These are phyloP conservation scores for Saitozyma sp. DNA, from an alignment of 768 basidiomycete genomes.

Conservation along the genomic window DNA sequence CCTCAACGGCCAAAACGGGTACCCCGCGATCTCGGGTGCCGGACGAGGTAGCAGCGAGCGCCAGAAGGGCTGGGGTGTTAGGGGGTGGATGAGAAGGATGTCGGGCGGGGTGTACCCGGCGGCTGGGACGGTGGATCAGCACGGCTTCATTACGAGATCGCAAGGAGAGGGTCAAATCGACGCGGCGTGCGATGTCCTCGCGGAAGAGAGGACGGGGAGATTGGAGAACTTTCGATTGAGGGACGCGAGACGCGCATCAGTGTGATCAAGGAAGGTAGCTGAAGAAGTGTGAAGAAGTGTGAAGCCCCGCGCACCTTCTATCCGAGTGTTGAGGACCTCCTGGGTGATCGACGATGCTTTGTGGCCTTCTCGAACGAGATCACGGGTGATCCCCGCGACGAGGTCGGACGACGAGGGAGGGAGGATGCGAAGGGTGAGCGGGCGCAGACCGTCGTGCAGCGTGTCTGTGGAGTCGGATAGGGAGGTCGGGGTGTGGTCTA, in stretches of 20 bases:
- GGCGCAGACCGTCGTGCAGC: not conserved
- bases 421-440: slow-evolving; percentile 4
- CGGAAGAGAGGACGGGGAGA: too few relatives aligned
- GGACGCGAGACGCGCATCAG: not conserved
- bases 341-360: slow-evolving; percentile 1
- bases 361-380: not conserved
- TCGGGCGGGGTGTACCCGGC: slow-evolving; percentile 20
- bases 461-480: not conserved
- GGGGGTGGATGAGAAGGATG: slow-evolving; percentile 35
- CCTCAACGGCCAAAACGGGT: slow-evolving; percentile 44
- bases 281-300: not conserved
- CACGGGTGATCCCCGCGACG: not conserved
- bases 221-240: not conserved
- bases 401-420: slow-evolving; percentile 8
- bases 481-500: not conserved
- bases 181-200: too few relatives aligned
- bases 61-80: slow-evolving; percentile 16
- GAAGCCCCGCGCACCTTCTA: not conserved
- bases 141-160: not conserved
- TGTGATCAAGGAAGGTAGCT: too few relatives aligned
- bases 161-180: too few relatives aligned
- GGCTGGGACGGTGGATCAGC: slow-evolving; percentile 6
- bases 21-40: slow-evolving; percentile 40
- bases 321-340: not conserved
- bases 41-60: slow-evolving; percentile 24